A percentile compares a stretch with the other conserved stretches of the same genome.
Conservation (phyloP, 768 basidiomycete species). For the Phanerochaete carnosa region DNA sequence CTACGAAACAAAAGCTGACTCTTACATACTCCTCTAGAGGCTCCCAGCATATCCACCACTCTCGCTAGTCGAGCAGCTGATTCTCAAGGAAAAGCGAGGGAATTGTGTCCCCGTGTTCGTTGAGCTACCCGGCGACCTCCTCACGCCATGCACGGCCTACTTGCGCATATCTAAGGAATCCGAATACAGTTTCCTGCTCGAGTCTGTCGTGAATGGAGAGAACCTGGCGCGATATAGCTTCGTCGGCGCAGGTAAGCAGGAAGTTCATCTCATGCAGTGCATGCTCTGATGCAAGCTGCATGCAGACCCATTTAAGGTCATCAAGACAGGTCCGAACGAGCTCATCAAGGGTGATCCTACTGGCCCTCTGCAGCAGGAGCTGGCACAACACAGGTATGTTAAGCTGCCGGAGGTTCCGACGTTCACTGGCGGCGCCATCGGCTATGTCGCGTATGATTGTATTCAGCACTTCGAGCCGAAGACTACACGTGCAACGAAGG, state of each 20-base stretch:
- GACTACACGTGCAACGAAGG: constrained; percentile 71
- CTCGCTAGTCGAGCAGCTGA: constrained; percentile 70
- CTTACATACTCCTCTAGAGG: constrained; percentile 39
- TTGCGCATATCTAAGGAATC: constrained; percentile 89
- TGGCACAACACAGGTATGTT: constrained; percentile 84
- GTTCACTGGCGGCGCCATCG: constrained; percentile 96
- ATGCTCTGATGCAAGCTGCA: background rate
- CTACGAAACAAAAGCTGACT: background rate
- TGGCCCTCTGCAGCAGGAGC: constrained; percentile 77
- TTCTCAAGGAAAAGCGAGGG: constrained; percentile 77
- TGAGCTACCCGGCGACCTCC: constrained; percentile 90
- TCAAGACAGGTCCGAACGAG: constrained; percentile 84
- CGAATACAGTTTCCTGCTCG: constrained; percentile 91
- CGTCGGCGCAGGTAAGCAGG: constrained; percentile 80
- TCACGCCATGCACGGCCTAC: constrained; percentile 97
- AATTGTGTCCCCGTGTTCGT: constrained; percentile 94
- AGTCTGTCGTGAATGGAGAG: constrained; percentile 89
- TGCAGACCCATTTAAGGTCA: constrained; percentile 92
- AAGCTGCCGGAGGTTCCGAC: constrained; percentile 90
- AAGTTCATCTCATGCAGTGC: constrained; percentile 1
- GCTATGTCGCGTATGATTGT: constrained; percentile 96
- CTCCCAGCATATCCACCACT: constrained; percentile 70
- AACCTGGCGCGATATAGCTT: constrained; percentile 93
- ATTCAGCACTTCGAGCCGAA: constrained; percentile 96
- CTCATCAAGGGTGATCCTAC: constrained; percentile 87